Percentiles rank a stretch among this genome's conserved stretches.
Conservation (phyloP, 371 early-diverging fungal species). For the Mortierella sp. region DNA sequence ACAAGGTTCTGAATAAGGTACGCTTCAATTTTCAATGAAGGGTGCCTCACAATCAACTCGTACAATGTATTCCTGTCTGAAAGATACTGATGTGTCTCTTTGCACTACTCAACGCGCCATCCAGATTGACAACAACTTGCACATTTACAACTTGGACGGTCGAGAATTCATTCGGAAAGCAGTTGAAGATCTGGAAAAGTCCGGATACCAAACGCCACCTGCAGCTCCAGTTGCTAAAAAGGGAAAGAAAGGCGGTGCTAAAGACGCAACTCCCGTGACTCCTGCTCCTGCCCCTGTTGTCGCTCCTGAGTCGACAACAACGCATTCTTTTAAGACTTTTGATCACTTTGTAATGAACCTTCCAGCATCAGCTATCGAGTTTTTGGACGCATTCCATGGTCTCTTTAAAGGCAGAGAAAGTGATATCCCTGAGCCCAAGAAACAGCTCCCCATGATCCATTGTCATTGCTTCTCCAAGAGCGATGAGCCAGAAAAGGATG, state of each 20-base stretch:
- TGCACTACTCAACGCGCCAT: not conserved
- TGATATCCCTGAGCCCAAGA: slow-evolving; percentile 55
- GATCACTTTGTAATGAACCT: slow-evolving; percentile 98
- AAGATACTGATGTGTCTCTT: too few relatives aligned
- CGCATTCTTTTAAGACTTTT: slow-evolving; percentile 76
- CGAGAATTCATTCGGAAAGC: slow-evolving; percentile 89
- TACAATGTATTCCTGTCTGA: too few relatives aligned
- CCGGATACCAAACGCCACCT: slow-evolving; percentile 41
- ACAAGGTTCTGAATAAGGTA: slow-evolving; percentile 89
- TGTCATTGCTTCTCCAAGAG: slow-evolving; percentile 95
- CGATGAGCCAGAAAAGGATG: slow-evolving; percentile 78
- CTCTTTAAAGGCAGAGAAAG: slow-evolving; percentile 68
- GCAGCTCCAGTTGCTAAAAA: slow-evolving; percentile 18
- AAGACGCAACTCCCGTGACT: slow-evolving; percentile 1
- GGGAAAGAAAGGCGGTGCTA: slow-evolving; percentile 24
- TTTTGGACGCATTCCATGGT: slow-evolving; percentile 87
- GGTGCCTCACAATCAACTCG: not conserved
- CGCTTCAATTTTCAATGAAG: not conserved
- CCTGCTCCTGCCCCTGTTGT: slow-evolving; percentile 11
- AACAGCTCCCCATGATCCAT: slow-evolving; percentile 87
- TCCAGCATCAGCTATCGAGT: slow-evolving; percentile 96
- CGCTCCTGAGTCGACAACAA: slow-evolving; percentile 24
- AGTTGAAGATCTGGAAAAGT: slow-evolving; percentile 62
- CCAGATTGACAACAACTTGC: slow-evolving; percentile 69
- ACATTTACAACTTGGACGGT: slow-evolving; percentile 92